These are phyloP conservation scores for Quercus aquifolioides DNA, from an alignment of 306 rosid genomes.

Conservation along the genomic window DNA sequence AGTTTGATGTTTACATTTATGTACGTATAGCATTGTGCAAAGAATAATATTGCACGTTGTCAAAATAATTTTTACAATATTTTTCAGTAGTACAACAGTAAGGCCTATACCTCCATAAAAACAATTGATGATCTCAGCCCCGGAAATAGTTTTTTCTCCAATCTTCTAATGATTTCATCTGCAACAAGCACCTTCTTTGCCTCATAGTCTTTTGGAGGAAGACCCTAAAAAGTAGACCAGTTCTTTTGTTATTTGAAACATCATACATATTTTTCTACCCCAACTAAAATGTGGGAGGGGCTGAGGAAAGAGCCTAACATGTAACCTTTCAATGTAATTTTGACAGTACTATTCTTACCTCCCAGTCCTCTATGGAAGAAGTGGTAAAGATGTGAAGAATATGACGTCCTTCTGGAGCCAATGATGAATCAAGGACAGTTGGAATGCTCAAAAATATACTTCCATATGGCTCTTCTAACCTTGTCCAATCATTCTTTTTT, in stretches of 20 bases:
- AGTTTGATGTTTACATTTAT: background rate
- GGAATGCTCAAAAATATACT: slow-evolving; percentile 96
- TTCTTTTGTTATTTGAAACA: slow-evolving; percentile 7
- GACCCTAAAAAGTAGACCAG: slow-evolving; percentile 50
- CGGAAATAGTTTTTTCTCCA: slow-evolving; percentile 82
- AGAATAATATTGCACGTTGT: background rate
- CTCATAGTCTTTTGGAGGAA: slow-evolving; percentile 64
- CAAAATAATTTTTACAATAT: background rate
- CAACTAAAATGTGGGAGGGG: background rate
- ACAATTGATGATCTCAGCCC: slow-evolving; percentile 68
- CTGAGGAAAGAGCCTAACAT: slow-evolving; percentile 3
- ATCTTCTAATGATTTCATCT: slow-evolving; percentile 67
- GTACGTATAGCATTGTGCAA: background rate
- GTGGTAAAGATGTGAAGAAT: slow-evolving; percentile 96
- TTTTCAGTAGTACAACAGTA: slow-evolving; percentile 11
- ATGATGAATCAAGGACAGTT: slow-evolving; percentile 83
- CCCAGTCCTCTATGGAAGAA: slow-evolving; percentile 90
- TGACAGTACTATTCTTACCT: slow-evolving; percentile 43
- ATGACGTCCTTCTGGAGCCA: slow-evolving; percentile 85
- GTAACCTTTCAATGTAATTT: slow-evolving; percentile 10
- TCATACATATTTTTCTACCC: background rate
- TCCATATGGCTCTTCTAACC: slow-evolving; percentile 81
- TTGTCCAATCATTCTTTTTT: slow-evolving; percentile 59
- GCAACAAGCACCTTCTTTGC: slow-evolving; percentile 86
- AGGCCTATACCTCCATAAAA: slow-evolving; percentile 67